Base-by-base conservation (phyloP, 1,139 yeast genomes). In the Blastobotrys aristatus region DNA sequence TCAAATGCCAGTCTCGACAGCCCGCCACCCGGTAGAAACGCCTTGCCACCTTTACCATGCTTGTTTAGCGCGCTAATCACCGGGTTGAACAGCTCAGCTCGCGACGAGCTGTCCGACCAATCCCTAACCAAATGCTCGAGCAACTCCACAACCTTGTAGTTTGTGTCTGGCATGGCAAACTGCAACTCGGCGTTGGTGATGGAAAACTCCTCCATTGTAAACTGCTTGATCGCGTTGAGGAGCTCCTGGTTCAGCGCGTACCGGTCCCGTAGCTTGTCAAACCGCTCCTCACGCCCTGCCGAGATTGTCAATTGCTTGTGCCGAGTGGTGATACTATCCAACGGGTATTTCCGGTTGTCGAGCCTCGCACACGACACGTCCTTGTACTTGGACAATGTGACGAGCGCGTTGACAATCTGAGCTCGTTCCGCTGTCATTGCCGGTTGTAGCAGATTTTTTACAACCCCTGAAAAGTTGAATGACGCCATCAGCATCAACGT, bases 21-120 rank as follows among this genome's bases (percentile, higher is more conserved):
- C 0, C 95, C 96, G 1, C 89, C 77, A 0, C 96, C 96, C 0
- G 96, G 95, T 2, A 84, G 75, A 3, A 86, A 62, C 0, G 84
- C 72, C 18, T 76, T 61, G 0, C 39, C 41, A 8, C 53, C 53
- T 1, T 72, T 66, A 13, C 70, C 59, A 1, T 69, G 50, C 6
- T 56, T 44, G 2, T 66, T 54, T 24, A 76, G 56, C 32, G 69
- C 69, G 0, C 56, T 40, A 10, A 56, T 57, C 16, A 86, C 69
- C 54, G 79, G 86, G 1, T 69, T 59, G 40, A 78, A 56, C 43
- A 86, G 64, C 0, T 84, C 84, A 6, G 60, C 52, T 1, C 82
- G 64, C 2, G 61, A 69, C 11, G 74, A 77, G 11, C 63, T 59
- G 0, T 53, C 53, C 2, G 79, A 66, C 92, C 94, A 88, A 61